Conservation (phyloP, 2,329 filamentous ascomycete species). For the Diaporthe ilicicola region DNA sequence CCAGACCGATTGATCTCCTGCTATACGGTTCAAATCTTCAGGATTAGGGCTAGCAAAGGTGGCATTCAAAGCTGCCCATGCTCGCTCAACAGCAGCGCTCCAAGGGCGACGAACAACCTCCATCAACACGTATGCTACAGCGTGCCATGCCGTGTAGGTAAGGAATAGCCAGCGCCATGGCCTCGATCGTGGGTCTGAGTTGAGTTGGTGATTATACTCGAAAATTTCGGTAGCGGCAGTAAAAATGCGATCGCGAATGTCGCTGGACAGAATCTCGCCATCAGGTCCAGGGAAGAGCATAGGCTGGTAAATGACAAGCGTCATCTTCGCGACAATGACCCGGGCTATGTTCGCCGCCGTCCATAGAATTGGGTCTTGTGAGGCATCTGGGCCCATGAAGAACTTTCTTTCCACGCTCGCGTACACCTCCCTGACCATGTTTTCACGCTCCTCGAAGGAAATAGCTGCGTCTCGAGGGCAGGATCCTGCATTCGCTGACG, state of each 20-base stretch:
- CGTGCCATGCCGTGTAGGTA: slow-evolving; percentile 67
- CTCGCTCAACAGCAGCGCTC: slow-evolving; percentile 42
- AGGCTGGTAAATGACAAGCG: slow-evolving; percentile 62
- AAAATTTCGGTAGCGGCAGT: slow-evolving; percentile 62
- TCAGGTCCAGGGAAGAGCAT: slow-evolving; percentile 52
- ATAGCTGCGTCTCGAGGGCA: slow-evolving; percentile 43
- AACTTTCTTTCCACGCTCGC: slow-evolving; percentile 61
- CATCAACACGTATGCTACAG: slow-evolving; percentile 63
- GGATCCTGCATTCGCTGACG: slow-evolving; percentile 42
- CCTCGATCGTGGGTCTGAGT: slow-evolving; percentile 55
- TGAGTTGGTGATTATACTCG: slow-evolving; percentile 64
- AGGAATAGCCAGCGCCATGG: slow-evolving; percentile 68
- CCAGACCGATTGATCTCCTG: slow-evolving; percentile 59
- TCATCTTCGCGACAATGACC: slow-evolving; percentile 63
- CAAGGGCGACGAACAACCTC: slow-evolving; percentile 57
- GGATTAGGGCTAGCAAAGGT: slow-evolving; percentile 45
- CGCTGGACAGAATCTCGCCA: slow-evolving; percentile 43
- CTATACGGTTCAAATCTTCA: slow-evolving; percentile 53
- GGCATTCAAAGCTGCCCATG: slow-evolving; percentile 41
- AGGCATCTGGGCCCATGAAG: slow-evolving; percentile 57
- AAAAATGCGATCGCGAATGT: slow-evolving; percentile 49
- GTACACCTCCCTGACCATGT: slow-evolving; percentile 42
- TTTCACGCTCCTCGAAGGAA: slow-evolving; percentile 53
- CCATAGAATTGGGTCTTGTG: slow-evolving; percentile 58
- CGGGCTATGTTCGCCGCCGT: slow-evolving; percentile 57